Evolutionary conservation across 169 alveolate species (phyloP), one percentile per base, ranked within the genome.

Genomic region (Amoebophrya sp.): DNA sequence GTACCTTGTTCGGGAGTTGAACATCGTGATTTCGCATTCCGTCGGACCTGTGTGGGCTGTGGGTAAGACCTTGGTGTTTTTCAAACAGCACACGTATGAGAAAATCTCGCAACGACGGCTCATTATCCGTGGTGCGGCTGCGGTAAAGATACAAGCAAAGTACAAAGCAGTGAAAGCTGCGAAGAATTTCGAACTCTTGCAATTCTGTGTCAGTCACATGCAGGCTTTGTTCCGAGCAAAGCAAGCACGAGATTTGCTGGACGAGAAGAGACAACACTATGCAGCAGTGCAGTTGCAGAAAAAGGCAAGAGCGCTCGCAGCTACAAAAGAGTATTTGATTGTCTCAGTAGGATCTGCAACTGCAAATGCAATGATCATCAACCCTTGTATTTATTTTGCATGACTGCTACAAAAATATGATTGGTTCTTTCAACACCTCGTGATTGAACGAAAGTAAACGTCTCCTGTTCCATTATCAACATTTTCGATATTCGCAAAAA

Each of bases 101-200:
- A 10, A 36, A 23, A 78, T 92, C 0, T 83, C 91, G 41, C 33
- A 90, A 24, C 55, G 40, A 29, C 41, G 95, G 40, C 55, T 93
- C 39, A 76, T 55, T 33, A 91, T 91, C 78, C 92, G 95, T 12
- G 92, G 90, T 29, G 93, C 89, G 41, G 95, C 95, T 26, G 93
- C 96, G 41, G 92, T 94, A 33, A 54, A 34, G 78, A 93, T 94
- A 10, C 95, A 94, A 83, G 94, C 95, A n/a, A 10, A 92, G 40
- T 94, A 93, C 93, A 90, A 93, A 89, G 94, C 92, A 78, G 38
- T 47, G 40, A 53, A 14, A 41, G 91, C 41, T 55, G 23, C 89
- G 53, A 55, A 24, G 55, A 40, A 36, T 29, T 83, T 38, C 77
- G 33, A 41, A 41, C 41, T 12, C 54, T 40, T 39, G 38, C 55